Conservation (phyloP, 169 alveolate genomes). For the Babesia gibsoni region DNA sequence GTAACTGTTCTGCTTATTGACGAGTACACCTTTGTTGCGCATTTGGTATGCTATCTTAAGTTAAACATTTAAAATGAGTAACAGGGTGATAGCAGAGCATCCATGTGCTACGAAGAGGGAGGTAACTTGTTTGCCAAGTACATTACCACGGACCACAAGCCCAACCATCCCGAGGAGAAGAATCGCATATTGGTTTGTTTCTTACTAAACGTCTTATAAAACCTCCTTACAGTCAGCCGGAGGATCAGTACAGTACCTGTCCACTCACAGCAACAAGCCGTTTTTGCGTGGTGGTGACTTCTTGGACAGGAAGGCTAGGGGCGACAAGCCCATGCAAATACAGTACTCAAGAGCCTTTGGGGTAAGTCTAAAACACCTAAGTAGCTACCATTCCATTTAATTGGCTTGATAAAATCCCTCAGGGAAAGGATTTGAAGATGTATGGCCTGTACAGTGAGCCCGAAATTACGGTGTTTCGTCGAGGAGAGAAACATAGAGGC, state of each 20-base stretch:
- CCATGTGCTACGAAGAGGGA: conserved; percentile 32
- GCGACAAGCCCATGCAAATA: conserved; percentile 84
- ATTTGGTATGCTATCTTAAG: conserved; percentile 62
- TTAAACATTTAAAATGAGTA: background rate
- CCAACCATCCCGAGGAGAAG: conserved; percentile 69
- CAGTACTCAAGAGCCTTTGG: conserved; percentile 80
- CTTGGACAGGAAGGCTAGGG: conserved; percentile 70
- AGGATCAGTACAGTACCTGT: conserved; percentile 67
- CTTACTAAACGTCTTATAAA: background rate
- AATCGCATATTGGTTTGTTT: conserved; percentile 55
- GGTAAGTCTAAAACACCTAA: conserved; percentile 17
- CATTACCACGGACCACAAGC: conserved; percentile 76
- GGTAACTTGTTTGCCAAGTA: conserved; percentile 51
- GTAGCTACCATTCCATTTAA: too few relatives aligned
- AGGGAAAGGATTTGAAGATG: conserved; percentile 77
- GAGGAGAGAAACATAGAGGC: conserved; percentile 52
- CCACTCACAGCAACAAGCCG: conserved; percentile 77
- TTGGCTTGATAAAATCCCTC: background rate
- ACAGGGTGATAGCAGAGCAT: conserved; percentile 59
- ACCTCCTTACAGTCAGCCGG: conserved; percentile 40
- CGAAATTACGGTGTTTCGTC: conserved; percentile 58
- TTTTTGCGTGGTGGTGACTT: conserved; percentile 82
- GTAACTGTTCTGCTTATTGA: conserved; percentile 72
- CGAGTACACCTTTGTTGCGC: conserved; percentile 72
- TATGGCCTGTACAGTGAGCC: conserved; percentile 74